Evolutionary conservation across 2,329 filamentous ascomycete species (phyloP).

Genomic region (Davidsoniella neocaledoniae): DNA sequence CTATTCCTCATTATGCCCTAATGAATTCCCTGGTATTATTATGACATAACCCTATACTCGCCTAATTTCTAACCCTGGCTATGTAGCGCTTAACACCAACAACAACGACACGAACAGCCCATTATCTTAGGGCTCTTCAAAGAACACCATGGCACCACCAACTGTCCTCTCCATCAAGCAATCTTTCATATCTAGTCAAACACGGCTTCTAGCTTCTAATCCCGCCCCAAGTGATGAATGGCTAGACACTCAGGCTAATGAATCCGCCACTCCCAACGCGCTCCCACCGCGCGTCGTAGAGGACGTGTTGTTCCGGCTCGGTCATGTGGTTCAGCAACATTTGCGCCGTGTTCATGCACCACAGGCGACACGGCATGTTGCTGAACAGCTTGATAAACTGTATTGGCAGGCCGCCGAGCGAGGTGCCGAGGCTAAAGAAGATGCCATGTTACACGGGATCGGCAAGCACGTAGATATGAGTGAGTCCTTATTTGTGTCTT

Average conservation of each 20-base stretch:
- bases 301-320: slow-evolving; percentile 40
- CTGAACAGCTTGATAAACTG: slow-evolving; percentile 52
- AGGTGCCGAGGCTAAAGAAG: slow-evolving; percentile 20
- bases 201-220: slow-evolving; percentile 43
- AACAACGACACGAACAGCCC: background rate
- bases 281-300: slow-evolving; percentile 35
- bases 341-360: slow-evolving; percentile 47
- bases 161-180: slow-evolving; percentile 48
- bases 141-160: slow-evolving; percentile 21
- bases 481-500: slow-evolving; percentile 16
- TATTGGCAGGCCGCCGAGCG: slow-evolving; percentile 36
- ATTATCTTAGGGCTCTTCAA: too few species aligned
- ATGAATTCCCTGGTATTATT: background rate
- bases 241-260: slow-evolving; percentile 21
- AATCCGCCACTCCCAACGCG: slow-evolving; percentile 20
- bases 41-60: background rate
- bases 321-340: slow-evolving; percentile 47
- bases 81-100: background rate
- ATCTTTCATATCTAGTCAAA: slow-evolving; percentile 45
- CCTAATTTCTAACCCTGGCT: background rate
- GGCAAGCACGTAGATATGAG: slow-evolving; percentile 28
- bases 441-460: slow-evolving; percentile 22
- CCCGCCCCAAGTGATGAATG: slow-evolving; percentile 38
- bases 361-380: slow-evolving; percentile 52
- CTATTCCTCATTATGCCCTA: background rate